These are phyloP conservation scores for Dictyostelium discoideum DNA, from an alignment of 78 protist species.

Conservation along the genomic window DNA sequence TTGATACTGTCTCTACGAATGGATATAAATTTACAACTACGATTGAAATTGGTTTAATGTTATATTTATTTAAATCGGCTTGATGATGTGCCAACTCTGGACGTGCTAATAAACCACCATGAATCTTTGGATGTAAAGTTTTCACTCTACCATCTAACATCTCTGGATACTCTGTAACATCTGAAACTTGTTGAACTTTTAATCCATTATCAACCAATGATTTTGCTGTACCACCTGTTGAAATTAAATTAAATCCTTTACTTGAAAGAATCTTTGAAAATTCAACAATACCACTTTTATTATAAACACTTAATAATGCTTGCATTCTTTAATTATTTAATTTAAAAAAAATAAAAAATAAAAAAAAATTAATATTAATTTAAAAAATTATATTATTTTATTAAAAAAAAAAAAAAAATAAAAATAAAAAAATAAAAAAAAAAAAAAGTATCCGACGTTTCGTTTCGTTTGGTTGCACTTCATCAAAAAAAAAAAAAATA, in stretches of 20 bases:
- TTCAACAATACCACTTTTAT: constrained; percentile 86
- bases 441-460: constrained; percentile 12
- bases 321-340: constrained; percentile 21
- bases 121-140: constrained; percentile 93
- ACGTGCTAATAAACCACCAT: constrained; percentile 87
- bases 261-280: constrained; percentile 30
- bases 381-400: too few relatives aligned
- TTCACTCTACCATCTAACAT: constrained; percentile 93
- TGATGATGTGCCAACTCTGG: constrained; percentile 32
- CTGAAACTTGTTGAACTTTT: constrained; percentile 70
- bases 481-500: background rate
- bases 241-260: constrained; percentile 47
- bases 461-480: background rate
- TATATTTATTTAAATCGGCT: constrained; percentile 15
- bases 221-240: constrained; percentile 87
- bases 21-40: constrained; percentile 93
- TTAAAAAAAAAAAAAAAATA: background rate
- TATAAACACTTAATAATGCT: constrained; percentile 87
- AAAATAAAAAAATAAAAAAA: constrained; percentile 6
- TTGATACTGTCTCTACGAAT: constrained; percentile 84
- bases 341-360: background rate
- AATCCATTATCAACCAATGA: constrained; percentile 76
- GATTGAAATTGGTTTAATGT: constrained; percentile 73
- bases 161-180: constrained; percentile 86
- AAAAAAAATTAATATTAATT: background rate